Conservation (phyloP, 495 filamentous ascomycete genomes). For the Talaromyces liani region DNA sequence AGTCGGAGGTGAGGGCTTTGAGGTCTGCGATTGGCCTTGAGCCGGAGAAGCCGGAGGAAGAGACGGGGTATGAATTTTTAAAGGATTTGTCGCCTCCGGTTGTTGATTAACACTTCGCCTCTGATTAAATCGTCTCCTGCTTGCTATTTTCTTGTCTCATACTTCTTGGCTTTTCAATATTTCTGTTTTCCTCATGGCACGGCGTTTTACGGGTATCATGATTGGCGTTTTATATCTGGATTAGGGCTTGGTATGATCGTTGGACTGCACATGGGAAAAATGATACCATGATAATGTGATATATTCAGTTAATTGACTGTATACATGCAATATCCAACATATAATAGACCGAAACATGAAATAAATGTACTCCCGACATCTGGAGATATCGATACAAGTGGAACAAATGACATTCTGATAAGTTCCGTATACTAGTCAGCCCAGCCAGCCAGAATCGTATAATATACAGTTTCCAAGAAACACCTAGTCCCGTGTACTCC, state of each 20-base stretch:
- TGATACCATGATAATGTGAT: neutral
- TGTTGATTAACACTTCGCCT: conserved; percentile 17
- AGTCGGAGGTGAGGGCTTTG: conserved; percentile 49
- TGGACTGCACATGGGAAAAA: neutral
- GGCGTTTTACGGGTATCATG: neutral
- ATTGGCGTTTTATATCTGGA: neutral
- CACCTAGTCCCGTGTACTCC: neutral
- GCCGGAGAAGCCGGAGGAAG: conserved; percentile 42
- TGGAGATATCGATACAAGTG: neutral
- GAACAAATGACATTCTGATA: neutral
- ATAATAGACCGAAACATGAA: neutral
- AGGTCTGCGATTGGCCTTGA: conserved; percentile 47
- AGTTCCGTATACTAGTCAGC: neutral
- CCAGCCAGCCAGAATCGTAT: neutral
- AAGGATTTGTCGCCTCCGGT: conserved; percentile 35
- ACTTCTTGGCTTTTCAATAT: neutral
- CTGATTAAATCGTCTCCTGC: neutral
- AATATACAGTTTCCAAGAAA: neutral
- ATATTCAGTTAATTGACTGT: neutral
- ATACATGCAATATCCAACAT: neutral
- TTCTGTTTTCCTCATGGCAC: neutral
- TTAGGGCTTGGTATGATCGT: neutral
- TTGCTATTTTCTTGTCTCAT: neutral
- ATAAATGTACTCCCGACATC: neutral
- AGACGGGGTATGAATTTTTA: conserved; percentile 46